Conservation (phyloP, 176 grass and related monocot genomes). For the Hordeum marinum region DNA sequence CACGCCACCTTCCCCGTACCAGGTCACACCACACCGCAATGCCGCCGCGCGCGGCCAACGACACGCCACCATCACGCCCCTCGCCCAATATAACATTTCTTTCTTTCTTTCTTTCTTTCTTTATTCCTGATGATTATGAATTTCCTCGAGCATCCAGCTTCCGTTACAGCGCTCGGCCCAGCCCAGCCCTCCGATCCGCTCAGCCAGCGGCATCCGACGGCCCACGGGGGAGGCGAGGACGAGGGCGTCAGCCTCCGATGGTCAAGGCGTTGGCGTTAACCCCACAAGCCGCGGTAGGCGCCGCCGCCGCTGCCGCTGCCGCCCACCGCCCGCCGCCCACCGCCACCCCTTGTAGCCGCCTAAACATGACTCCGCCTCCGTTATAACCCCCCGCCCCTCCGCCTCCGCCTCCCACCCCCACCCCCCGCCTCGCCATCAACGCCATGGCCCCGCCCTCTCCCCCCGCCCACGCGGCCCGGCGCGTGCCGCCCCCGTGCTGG, state of each 20-base stretch:
- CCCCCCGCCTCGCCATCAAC: not conserved
- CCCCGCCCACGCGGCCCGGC: slow-evolving; percentile 18
- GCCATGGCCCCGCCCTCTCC: slow-evolving; percentile 27
- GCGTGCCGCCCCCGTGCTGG: slow-evolving; percentile 62
- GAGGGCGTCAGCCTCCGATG: not conserved
- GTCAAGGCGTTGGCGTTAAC: slow-evolving; percentile 22
- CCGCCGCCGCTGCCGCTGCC: slow-evolving; percentile 26
- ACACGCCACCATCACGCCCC: not conserved
- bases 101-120: not conserved
- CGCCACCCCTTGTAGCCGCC: slow-evolving; percentile 46
- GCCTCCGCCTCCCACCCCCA: slow-evolving; percentile 21
- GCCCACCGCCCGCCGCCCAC: slow-evolving; percentile 21
- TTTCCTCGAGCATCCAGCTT: not conserved
- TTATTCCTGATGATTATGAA: too few species aligned
- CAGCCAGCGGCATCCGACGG: slow-evolving; percentile 18
- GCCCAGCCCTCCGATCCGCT: not conserved
- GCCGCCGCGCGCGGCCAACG: slow-evolving; percentile 39
- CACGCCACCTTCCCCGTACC: slow-evolving; percentile 16
- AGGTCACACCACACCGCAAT: slow-evolving; percentile 10
- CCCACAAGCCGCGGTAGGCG: slow-evolving; percentile 41
- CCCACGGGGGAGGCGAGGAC: not conserved
- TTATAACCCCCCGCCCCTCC: slow-evolving; percentile 37
- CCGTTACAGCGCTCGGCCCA: not conserved
- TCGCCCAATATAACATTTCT: too few species aligned
- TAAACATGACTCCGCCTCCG: slow-evolving; percentile 28